phyloP scores from a whole-genome alignment of 2,329 filamentous ascomycete genomes.

The Shiraia sp. region DNA sequence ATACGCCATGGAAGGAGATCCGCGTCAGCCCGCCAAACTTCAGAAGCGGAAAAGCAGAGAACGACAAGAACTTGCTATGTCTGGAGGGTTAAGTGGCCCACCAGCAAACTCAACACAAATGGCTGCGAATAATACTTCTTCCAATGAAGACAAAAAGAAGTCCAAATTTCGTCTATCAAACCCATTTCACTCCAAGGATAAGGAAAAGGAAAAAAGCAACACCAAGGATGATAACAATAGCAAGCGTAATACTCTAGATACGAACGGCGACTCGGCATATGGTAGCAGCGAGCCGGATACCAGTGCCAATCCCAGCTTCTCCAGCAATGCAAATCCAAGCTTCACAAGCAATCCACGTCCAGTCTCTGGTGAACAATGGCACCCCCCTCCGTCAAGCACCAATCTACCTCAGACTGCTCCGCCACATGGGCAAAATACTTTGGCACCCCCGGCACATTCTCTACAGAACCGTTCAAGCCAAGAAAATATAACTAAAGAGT shows the following conservation, averaged over 20 bases:
- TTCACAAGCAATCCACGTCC: slow-evolving; percentile 33
- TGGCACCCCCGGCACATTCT: slow-evolving; percentile 18
- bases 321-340: slow-evolving; percentile 35
- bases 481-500: slow-evolving; percentile 34
- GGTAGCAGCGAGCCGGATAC: slow-evolving; percentile 37
- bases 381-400: slow-evolving; percentile 15
- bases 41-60: slow-evolving; percentile 39
- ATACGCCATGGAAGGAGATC: slow-evolving; percentile 22
- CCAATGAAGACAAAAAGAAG: slow-evolving; percentile 39
- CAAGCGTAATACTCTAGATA: slow-evolving; percentile 16
- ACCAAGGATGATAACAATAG: slow-evolving; percentile 13
- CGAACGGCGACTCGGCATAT: slow-evolving; percentile 38
- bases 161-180: slow-evolving; percentile 44
- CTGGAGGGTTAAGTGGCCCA: slow-evolving; percentile 20
- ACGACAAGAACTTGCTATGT: slow-evolving; percentile 31
- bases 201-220: slow-evolving; percentile 23
- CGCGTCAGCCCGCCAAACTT: slow-evolving; percentile 33
- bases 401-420: slow-evolving; percentile 18
- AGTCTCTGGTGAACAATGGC: slow-evolving; percentile 32
- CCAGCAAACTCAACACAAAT: slow-evolving; percentile 22
- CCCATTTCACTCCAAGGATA: slow-evolving; percentile 42
- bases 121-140: slow-evolving; percentile 19
- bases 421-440: slow-evolving; percentile 11
- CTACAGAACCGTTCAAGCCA: slow-evolving; percentile 20
- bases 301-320: slow-evolving; percentile 38